Evolutionary conservation across 2,329 filamentous ascomycete genomes (phyloP), one percentile per base, ranked within the genome.

Genomic region (Gliomastix tumulicola): DNA sequence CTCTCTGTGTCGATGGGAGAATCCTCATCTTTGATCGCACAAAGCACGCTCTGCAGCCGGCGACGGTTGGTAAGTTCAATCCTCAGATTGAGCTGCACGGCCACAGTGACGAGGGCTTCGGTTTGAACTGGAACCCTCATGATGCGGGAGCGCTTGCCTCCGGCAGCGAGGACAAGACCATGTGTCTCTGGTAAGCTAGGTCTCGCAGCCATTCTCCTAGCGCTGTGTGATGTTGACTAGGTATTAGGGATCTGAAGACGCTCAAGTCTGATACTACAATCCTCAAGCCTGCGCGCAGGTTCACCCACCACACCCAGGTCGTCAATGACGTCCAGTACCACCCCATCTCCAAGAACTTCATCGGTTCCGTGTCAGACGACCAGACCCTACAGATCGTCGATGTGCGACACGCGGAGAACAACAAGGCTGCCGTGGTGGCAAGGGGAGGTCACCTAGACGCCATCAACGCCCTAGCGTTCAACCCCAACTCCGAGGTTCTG

Each of bases 311-410:
- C 59, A 81, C 74, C 16, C 82, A 90, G 19, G 85, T 92, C 37
- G 92, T 98, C 55, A 98, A 98, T 58, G 92, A 98, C 53, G 89
- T 98, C 21, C 88, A 97, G 62, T 88, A 94, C 55, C 90, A 97
- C 50, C 89, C 90, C 8, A 76, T 88, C 30, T 86, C 90, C 44
- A 82, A 79, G 50, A 80, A 82, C 49, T 81, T 94, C 44, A 85
- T 98, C 43, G 94, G 90, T 44, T 90, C 86, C 13, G 92, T 95
- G 4, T 97, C 92, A 5, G 92, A 98, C 56, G 92, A 98, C 56
- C 74, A 92, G 48, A 96, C 88, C 7, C 78, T 97, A 42, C 87
- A 96, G 60, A 84, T 98, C 41, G 74, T 97, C 41, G 92, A 98
- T 57, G 74, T 84, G n/a, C 83, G 92, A 49, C 74, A 76, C 53